Base-by-base conservation (phyloP, 2,329 filamentous ascomycete species). In the Cordyceps fumosorosea region DNA sequence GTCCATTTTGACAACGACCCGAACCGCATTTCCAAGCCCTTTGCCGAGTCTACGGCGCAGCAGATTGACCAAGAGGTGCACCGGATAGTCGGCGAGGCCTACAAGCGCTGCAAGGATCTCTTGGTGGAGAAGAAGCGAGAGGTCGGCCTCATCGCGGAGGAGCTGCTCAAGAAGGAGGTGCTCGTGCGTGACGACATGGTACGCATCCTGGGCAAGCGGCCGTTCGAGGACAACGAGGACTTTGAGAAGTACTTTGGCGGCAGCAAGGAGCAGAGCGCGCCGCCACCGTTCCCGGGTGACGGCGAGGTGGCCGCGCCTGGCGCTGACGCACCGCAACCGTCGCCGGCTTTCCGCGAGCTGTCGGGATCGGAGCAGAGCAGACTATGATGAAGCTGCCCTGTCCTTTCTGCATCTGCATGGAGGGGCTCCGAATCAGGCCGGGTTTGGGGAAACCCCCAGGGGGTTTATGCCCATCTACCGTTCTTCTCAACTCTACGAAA, bases 181-280 rank as follows among this genome's bases (percentile, higher is more conserved):
- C 83, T 99, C 24, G 87, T 88, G 40, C 84, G 95, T 62, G 95
- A 99, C 70, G 95, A 99, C 75, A 89, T 98, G 84, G 86, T 98
- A 56, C 83, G 95, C 32, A 79, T 99, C 62, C 81, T 99, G 29
- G 95, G 95, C 24, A 88, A 88, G 53, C 80, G 95, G 66, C 91
- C 91, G 16, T 98, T 90, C 69, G 88, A 89, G 47, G 93, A 98
- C 69, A 76, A 77, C 60, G 88, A 90, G 69, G 93, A 98, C 71
- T 98, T 99, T 76, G 81, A 88, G 70, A 97, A 97, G 81, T 99
- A 96, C 80, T 99, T 99, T 75, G 84, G 87, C 68, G 84, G 83
- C 63, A 79, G 77, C 55, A 81, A 83, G 68, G 70, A 84, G 65
- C 66, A 81, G 70, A 83, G 82, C 68, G 79, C 85, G 18, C 85